phyloP scores from a whole-genome alignment of 805 yeast genomes.

The Lipomyces spencermartinsiae region DNA sequence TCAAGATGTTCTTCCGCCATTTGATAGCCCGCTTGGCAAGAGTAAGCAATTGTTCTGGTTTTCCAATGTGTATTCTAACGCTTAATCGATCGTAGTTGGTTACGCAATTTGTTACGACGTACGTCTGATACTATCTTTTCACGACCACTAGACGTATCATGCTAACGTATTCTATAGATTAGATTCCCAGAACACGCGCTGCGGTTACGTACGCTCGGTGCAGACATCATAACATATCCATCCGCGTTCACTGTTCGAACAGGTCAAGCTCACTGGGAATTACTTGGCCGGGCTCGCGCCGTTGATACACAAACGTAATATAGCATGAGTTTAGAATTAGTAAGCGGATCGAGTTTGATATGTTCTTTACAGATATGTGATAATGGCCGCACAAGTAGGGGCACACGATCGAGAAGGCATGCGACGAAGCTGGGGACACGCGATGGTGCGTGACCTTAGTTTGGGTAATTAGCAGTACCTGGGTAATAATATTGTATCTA shows the following conservation, averaged over 20 bases:
- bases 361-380: conserved; percentile 59
- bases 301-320: conserved; percentile 72
- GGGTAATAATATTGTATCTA: background rate
- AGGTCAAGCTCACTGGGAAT: conserved; percentile 90
- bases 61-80: background rate
- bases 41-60: conserved; percentile 12
- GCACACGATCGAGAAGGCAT: conserved; percentile 62
- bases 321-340: too few species aligned
- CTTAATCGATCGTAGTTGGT: conserved; percentile 53
- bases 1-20: conserved; percentile 56
- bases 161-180: conserved; percentile 45
- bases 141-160: background rate
- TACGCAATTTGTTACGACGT: conserved; percentile 78
- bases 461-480: background rate
- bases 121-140: background rate
- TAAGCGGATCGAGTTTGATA: background rate
- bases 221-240: conserved; percentile 81
- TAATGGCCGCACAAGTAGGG: conserved; percentile 93
- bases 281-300: conserved; percentile 81
- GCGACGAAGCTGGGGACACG: conserved; percentile 85
- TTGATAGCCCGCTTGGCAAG: conserved; percentile 64
- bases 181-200: conserved; percentile 83
- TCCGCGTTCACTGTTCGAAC: conserved; percentile 93
- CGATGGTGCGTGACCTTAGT: conserved; percentile 50
- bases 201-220: conserved; percentile 62